Conservation (phyloP, 768 basidiomycete genomes). For the Russula virescens region DNA sequence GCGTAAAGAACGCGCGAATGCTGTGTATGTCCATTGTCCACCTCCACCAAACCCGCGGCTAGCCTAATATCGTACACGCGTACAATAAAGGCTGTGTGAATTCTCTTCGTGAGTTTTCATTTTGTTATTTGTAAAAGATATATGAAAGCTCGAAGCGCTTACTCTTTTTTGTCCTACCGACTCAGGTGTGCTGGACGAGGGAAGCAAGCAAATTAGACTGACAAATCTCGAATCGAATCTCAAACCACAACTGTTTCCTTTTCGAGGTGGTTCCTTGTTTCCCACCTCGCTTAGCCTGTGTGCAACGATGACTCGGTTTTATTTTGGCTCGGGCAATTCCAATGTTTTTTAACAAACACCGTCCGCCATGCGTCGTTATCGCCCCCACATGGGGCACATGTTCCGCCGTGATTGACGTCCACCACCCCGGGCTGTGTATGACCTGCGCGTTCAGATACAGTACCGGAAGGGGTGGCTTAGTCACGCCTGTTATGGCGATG, state of each 20-base stretch:
- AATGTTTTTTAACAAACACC: neutral
- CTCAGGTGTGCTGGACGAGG: neutral
- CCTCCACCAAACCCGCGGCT: constrained; percentile 22
- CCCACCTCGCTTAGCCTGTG: neutral
- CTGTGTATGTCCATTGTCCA: constrained; percentile 15
- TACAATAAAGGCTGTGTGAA: constrained; percentile 15
- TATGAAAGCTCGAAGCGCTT: constrained; percentile 3
- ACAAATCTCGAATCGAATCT: neutral
- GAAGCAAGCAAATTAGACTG: too few relatives aligned
- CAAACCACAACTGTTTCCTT: constrained; percentile 13
- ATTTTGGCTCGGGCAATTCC: neutral
- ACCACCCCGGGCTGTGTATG: neutral
- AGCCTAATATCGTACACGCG: neutral
- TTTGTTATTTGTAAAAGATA: constrained; percentile 7
- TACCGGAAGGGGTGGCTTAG: constrained; percentile 3
- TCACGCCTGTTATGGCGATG: too few relatives aligned
- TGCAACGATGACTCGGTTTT: neutral
- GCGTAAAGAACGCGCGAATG: constrained; percentile 15
- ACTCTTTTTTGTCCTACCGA: neutral
- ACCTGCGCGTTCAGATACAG: neutral
- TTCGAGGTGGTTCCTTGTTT: constrained; percentile 1
- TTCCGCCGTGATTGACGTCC: neutral
- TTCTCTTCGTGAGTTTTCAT: constrained; percentile 5
- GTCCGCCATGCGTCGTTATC: constrained; percentile 17
- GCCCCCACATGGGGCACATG: constrained; percentile 1